These are phyloP conservation scores for Haematococcus lacustris DNA, from an alignment of 139 green algal species.

Conservation along the genomic window DNA sequence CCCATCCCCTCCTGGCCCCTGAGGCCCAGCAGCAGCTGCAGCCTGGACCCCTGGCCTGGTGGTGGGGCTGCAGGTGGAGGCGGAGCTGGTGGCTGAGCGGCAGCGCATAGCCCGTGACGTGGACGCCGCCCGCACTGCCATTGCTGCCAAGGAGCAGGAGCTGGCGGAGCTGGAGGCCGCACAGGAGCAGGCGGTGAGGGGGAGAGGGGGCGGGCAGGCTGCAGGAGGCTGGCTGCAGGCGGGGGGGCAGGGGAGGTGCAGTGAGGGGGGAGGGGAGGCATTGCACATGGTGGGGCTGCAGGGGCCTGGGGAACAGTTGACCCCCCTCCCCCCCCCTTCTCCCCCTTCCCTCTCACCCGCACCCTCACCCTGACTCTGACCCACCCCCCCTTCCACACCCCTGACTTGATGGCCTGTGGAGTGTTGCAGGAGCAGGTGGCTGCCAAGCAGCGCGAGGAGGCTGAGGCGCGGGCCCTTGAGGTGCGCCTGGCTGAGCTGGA, in stretches of 20 bases:
- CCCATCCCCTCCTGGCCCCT: no score
- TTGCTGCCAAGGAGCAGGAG: constrained; percentile 45
- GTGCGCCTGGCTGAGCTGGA: constrained; percentile 23
- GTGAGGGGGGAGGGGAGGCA: not conserved
- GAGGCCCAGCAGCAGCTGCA: no score
- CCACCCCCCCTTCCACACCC: not conserved
- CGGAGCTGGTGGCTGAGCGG: constrained; percentile 46
- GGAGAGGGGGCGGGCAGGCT: not conserved
- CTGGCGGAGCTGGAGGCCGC: constrained; percentile 35
- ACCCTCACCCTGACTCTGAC: not conserved
- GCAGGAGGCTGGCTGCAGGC: not conserved
- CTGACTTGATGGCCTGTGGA: not conserved
- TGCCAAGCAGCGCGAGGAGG: constrained; percentile 12
- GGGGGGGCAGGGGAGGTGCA: not conserved
- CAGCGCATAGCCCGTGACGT: constrained; percentile 28
- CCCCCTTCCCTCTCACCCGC: not conserved
- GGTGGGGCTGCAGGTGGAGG: constrained; percentile 54
- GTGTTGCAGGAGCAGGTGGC: constrained; percentile 21
- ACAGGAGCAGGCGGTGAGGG: constrained; percentile 20
- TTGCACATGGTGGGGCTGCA: not conserved
- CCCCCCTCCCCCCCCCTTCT: not conserved
- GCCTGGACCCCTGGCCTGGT: no score
- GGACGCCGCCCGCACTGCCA: constrained; percentile 26
- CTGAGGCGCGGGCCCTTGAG: constrained; percentile 19
- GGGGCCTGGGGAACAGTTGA: not conserved